These are phyloP conservation scores for Pythium myriotylum DNA, from an alignment of 352 stramenopile genomes.

Conservation along the genomic window DNA sequence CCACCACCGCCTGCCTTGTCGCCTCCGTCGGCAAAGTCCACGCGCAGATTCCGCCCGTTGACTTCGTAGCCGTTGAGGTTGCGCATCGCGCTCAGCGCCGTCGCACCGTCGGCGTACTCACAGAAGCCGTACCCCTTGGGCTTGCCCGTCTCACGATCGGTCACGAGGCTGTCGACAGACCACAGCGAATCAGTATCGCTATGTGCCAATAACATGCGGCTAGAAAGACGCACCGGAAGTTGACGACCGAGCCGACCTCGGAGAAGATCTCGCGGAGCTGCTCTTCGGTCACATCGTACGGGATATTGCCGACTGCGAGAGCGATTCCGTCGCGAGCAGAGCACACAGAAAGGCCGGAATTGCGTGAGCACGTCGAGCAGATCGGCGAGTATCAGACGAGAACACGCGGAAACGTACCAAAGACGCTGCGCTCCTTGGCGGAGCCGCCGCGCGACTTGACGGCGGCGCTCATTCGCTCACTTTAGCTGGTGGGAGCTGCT, in stretches of 20 bases:
- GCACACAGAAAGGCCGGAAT: background rate
- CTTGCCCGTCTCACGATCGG: conserved; percentile 81
- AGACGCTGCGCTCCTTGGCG: conserved; percentile 87
- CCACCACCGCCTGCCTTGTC: conserved; percentile 45
- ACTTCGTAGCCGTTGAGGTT: conserved; percentile 88
- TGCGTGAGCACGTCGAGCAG: background rate
- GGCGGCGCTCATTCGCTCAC: conserved; percentile 25
- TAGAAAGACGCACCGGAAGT: conserved; percentile 61
- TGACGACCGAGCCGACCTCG: conserved; percentile 78
- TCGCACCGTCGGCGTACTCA: conserved; percentile 85
- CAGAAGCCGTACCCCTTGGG: conserved; percentile 88
- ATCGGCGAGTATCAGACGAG: conserved; percentile 7
- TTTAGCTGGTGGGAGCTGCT: background rate
- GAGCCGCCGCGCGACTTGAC: conserved; percentile 61
- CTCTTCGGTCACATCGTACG: conserved; percentile 88
- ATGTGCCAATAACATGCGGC: background rate
- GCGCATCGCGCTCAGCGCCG: conserved; percentile 80
- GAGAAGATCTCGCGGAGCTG: conserved; percentile 89
- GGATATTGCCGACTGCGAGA: conserved; percentile 82
- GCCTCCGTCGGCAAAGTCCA: conserved; percentile 82
- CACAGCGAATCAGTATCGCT: background rate
- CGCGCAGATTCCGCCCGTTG: conserved; percentile 80
- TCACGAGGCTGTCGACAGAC: conserved; percentile 61
- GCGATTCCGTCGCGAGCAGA: background rate
- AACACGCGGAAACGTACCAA: conserved; percentile 52